A percentile compares a stretch with the other conserved stretches of the same genome.
These are phyloP conservation scores for Phaeomoniella chlamydospora DNA, from an alignment of 2,329 filamentous ascomycete genomes.

Conservation along the genomic window DNA sequence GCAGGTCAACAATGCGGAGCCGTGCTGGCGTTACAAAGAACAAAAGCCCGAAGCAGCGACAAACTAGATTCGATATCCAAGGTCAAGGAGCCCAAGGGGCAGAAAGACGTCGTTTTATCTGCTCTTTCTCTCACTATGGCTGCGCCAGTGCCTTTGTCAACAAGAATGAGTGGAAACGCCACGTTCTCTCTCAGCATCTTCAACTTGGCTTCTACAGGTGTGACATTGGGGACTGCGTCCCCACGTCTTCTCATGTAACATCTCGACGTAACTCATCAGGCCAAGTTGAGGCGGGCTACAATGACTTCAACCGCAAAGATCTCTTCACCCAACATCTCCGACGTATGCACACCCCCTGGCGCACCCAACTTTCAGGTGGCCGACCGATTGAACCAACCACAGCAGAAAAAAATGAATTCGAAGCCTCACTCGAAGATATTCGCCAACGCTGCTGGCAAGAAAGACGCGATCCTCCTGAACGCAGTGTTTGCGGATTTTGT, in stretches of 20 bases:
- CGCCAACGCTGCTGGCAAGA: constrained; percentile 44
- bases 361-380: constrained; percentile 6
- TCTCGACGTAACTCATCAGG: constrained; percentile 5
- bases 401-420: constrained; percentile 22
- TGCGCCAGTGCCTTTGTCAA: constrained; percentile 58
- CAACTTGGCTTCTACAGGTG: constrained; percentile 64
- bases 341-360: constrained; percentile 62
- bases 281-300: constrained; percentile 16
- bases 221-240: constrained; percentile 44
- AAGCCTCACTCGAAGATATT: constrained; percentile 40
- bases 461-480: constrained; percentile 47
- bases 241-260: constrained; percentile 10
- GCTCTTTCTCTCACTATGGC: constrained; percentile 65
- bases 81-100: neutral
- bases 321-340: constrained; percentile 79
- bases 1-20: neutral
- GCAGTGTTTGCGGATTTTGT: constrained; percentile 51
- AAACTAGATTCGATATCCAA: neutral
- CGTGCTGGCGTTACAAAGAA: neutral
- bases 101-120: constrained; percentile 47
- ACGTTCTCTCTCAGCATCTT: constrained; percentile 68
- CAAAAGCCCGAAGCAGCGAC: neutral
- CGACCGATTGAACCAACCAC: constrained; percentile 30
- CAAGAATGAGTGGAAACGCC: constrained; percentile 95
- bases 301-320: constrained; percentile 83